Percentiles rank a stretch among this genome's conserved stretches.
phyloP scores from a whole-genome alignment of 768 basidiomycete genomes.

The Leccinum disarticulatum region DNA sequence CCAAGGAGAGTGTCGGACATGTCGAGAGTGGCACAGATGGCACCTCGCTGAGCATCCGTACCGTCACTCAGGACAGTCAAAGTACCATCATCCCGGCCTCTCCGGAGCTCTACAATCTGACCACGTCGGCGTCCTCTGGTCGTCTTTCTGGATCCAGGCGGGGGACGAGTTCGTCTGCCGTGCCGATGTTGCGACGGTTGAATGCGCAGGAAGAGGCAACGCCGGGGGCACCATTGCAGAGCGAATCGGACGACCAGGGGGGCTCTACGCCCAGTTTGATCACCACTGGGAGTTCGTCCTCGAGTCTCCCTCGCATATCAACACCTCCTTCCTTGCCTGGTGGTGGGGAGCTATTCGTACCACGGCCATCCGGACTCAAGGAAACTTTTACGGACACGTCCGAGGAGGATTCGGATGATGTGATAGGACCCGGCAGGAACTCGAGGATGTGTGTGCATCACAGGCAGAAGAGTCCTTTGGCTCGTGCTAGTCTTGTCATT shows the following conservation, averaged over 20 bases:
- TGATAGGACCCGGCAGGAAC: background rate
- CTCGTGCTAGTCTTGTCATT: background rate
- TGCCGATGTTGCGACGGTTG: slow-evolving; percentile 23
- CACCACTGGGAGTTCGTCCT: slow-evolving; percentile 21
- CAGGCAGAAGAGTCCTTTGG: slow-evolving; percentile 9
- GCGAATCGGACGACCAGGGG: background rate
- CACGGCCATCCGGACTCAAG: slow-evolving; percentile 23
- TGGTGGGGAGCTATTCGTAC: slow-evolving; percentile 12
- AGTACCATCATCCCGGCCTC: slow-evolving; percentile 15
- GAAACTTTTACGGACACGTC: slow-evolving; percentile 18
- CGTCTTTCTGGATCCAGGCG: background rate
- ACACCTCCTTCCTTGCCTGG: slow-evolving; percentile 8
- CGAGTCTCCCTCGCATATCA: slow-evolving; percentile 10
- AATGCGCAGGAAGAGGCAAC: slow-evolving; percentile 13
- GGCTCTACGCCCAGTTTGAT: slow-evolving; percentile 26
- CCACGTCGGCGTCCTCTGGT: slow-evolving; percentile 11
- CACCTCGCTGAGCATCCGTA: slow-evolving; percentile 21
- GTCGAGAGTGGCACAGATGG: slow-evolving; percentile 19
- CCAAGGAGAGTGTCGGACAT: background rate
- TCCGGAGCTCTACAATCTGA: slow-evolving; percentile 6
- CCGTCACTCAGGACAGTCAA: slow-evolving; percentile 22
- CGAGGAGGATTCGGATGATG: slow-evolving; percentile 18
- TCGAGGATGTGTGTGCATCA: slow-evolving; percentile 4
- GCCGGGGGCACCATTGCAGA: background rate
- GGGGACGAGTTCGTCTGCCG: slow-evolving; percentile 1